Evolutionary conservation across 2,329 filamentous ascomycete genomes (phyloP).

Genomic region (Paraphoma sp.): DNA sequence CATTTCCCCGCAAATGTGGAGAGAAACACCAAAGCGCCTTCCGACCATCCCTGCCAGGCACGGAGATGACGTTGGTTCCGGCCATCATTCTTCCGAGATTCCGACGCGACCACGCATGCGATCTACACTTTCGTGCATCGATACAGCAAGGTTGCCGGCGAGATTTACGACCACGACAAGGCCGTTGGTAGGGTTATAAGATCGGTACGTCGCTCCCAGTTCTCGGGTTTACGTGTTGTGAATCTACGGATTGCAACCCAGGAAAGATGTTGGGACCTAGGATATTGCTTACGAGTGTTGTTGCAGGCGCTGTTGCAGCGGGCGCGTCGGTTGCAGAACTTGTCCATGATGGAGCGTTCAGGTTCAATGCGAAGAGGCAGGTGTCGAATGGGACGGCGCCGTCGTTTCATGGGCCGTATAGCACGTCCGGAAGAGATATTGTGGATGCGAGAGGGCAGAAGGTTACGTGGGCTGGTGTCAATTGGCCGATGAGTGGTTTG

Average conservation of each 20-base stretch:
- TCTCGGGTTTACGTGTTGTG: not conserved
- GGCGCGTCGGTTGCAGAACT: slow-evolving; percentile 24
- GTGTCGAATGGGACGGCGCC: slow-evolving; percentile 25
- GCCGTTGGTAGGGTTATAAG: slow-evolving; percentile 12
- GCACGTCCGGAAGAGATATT: slow-evolving; percentile 48
- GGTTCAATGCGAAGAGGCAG: slow-evolving; percentile 24
- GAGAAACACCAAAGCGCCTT: not conserved
- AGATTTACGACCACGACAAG: slow-evolving; percentile 9
- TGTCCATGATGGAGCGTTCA: slow-evolving; percentile 21
- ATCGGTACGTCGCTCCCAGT: slow-evolving; percentile 5
- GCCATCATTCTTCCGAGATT: slow-evolving; percentile 28
- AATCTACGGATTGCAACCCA: not conserved
- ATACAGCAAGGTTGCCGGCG: slow-evolving; percentile 19
- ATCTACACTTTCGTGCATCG: slow-evolving; percentile 21
- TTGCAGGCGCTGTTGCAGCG: slow-evolving; percentile 21
- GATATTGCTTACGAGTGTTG: slow-evolving; percentile 23
- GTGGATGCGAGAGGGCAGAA: slow-evolving; percentile 48
- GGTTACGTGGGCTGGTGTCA: slow-evolving; percentile 66
- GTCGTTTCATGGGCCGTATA: slow-evolving; percentile 43
- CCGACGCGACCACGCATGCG: slow-evolving; percentile 18
- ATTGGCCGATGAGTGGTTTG: slow-evolving; percentile 59
- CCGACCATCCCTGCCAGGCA: slow-evolving; percentile 11
- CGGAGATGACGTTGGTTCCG: slow-evolving; percentile 7
- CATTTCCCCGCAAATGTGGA: slow-evolving; percentile 7
- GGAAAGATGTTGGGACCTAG: slow-evolving; percentile 25